A percentile compares a stretch with the other conserved stretches of the same genome.
phyloP scores from a whole-genome alignment of 345 rosid species.

The Brassica rapa region DNA sequence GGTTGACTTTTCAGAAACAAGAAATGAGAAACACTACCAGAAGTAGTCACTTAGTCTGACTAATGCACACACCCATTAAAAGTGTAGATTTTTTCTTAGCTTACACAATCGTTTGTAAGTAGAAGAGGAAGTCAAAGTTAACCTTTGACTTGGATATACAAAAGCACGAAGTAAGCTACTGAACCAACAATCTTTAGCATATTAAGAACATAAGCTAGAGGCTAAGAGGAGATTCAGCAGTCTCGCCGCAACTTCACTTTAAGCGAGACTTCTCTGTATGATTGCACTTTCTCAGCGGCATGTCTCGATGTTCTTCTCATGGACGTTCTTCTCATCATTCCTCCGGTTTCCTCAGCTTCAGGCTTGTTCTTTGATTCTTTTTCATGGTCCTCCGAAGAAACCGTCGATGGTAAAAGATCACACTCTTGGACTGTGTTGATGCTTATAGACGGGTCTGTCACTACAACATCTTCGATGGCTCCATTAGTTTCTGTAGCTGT shows the following conservation, averaged over 20 bases:
- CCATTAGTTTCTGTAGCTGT: conserved; percentile 9
- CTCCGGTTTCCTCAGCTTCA: conserved; percentile 43
- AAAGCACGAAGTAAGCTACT: conserved; percentile 12
- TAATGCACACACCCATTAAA: not conserved
- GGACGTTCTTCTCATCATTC: conserved; percentile 43
- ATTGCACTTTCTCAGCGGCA: conserved; percentile 66
- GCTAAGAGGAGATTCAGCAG: conserved; percentile 19
- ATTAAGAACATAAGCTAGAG: not conserved
- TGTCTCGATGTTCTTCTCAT: conserved; percentile 61
- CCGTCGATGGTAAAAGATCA: not conserved
- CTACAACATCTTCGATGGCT: conserved; percentile 22
- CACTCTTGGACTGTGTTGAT: conserved; percentile 16
- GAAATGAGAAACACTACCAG: not conserved
- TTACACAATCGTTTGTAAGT: not conserved
- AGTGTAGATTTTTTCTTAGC: not conserved
- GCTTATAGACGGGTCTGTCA: not conserved
- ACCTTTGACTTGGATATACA: conserved; percentile 18
- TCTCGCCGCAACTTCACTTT: conserved; percentile 70
- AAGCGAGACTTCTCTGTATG: conserved; percentile 76
- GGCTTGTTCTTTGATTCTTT: conserved; percentile 27
- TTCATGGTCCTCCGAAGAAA: conserved; percentile 8
- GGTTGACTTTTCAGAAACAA: not conserved
- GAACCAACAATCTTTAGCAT: conserved; percentile 16
- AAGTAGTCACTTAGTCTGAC: not conserved
- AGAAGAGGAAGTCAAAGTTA: not conserved